These are phyloP conservation scores for Warburgia ugandensis DNA, from an alignment of 164 flowering plant genomes.

Conservation along the genomic window DNA sequence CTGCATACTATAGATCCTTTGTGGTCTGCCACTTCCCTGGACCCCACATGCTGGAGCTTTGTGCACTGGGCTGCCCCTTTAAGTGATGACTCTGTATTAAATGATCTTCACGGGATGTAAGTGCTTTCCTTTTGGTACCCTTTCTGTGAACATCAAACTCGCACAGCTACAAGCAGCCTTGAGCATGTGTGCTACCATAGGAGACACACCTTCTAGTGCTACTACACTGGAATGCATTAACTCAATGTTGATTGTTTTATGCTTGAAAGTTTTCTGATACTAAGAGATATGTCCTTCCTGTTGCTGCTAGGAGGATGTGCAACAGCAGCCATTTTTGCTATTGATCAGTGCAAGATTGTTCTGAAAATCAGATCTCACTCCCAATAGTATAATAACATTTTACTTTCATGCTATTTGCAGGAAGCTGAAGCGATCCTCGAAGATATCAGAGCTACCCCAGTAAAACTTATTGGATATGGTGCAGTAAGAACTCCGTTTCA, in stretches of 20 bases:
- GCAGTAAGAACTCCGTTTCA: conserved; percentile 46
- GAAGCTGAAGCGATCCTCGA: conserved; percentile 97
- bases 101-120: no score
- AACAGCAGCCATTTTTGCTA: background rate
- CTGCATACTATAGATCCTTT: no score
- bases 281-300: background rate
- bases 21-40: no score
- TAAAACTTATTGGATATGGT: conserved; percentile 51
- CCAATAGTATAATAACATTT: conserved; percentile 5
- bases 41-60: no score
- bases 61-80: no score
- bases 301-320: background rate
- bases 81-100: no score
- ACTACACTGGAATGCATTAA: no score
- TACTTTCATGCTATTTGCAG: conserved; percentile 32
- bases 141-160: no score
- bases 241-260: background rate
- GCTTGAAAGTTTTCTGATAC: background rate
- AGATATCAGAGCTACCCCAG: conserved; percentile 66
- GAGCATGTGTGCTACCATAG: no score
- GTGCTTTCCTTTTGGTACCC: no score
- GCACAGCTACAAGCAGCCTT: no score
- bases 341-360: background rate
- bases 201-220: no score
- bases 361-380: background rate